Base-by-base conservation (phyloP, 2,329 filamentous ascomycete genomes). In the Penicillium sp. region DNA sequence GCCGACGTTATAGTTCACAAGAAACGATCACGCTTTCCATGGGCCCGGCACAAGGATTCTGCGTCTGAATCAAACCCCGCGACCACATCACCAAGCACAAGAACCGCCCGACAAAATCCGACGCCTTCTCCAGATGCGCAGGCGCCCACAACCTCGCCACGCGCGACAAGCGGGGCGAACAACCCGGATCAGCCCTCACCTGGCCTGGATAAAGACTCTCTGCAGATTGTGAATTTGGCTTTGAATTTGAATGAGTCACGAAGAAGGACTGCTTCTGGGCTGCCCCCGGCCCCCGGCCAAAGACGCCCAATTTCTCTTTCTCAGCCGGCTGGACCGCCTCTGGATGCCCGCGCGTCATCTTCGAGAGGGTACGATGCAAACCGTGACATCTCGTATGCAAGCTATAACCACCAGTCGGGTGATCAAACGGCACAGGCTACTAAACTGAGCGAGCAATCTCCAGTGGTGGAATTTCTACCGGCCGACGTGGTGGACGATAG, bases 181-280 rank as follows among this genome's bases (percentile, higher is more conserved):
- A 32, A 41, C 16, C 27, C 42, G 9, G 35, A 39, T 14, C 49
- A 47, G 37, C 32, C 51, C 29, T 45, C 57, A 12, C 35, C 56
- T 31, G 70, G 64, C 4, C 57, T 84, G 13, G 79, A 87, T 52
- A 74, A 84, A 42, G 89, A 95, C 55, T 84, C 89, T 6, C 79
- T 83, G 3, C 85, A 95, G 62, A 93, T 96, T 47, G 87, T 96
- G 28, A 88, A 88, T 55, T 85, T 96, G 76, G 90, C 90, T 1
- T 67, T 96, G 51, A 92, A 83, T 48, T 66, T 96, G 33, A 94
- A 85, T 67, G 87, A 95, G 62, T 55, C 78, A 80, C 48, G 78
- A 79, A 56, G 74, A 73, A 65, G 84, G 71, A 44, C 78, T 68
- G 61, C 76, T 70, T 63, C 75, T 69, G 62, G 79, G 59, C 61